A percentile compares a stretch with the other conserved stretches of the same genome.
Evolutionary conservation across 345 rosid genomes (phyloP).

Genomic region (Linum lewisii): DNA sequence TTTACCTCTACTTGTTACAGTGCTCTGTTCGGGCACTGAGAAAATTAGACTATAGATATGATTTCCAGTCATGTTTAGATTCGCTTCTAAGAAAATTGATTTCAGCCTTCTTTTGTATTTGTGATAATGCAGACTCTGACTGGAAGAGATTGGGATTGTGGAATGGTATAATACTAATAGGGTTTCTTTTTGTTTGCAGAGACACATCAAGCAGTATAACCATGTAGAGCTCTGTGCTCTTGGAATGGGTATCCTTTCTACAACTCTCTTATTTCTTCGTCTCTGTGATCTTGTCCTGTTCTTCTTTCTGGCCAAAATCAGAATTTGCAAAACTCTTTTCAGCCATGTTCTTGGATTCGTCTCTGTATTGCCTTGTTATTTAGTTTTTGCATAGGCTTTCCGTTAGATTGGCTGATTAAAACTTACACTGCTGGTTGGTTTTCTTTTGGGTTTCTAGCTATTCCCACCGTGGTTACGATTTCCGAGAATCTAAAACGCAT

Average conservation of each 20-base stretch:
- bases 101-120: too few species aligned
- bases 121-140: background rate
- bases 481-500: constrained; percentile 27
- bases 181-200: constrained; percentile 13
- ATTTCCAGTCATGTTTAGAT: too few species aligned
- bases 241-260: constrained; percentile 29
- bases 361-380: too few species aligned
- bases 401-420: too few species aligned
- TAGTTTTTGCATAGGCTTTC: too few species aligned
- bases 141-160: background rate
- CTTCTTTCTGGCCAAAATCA: too few species aligned
- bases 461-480: constrained; percentile 30
- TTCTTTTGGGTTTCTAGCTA: constrained; percentile 14
- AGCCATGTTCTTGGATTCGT: background rate
- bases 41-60: too few species aligned
- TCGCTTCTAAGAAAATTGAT: too few species aligned
- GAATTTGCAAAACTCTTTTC: background rate
- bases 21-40: too few species aligned
- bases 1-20: too few species aligned
- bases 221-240: constrained; percentile 28
- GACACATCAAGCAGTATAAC: constrained; percentile 23
- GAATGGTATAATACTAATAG: too few species aligned
- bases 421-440: background rate
- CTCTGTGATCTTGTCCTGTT: background rate
- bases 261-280: background rate